Conservation (phyloP, 352 stramenopile genomes). For the Globisporangium irregulare region DNA sequence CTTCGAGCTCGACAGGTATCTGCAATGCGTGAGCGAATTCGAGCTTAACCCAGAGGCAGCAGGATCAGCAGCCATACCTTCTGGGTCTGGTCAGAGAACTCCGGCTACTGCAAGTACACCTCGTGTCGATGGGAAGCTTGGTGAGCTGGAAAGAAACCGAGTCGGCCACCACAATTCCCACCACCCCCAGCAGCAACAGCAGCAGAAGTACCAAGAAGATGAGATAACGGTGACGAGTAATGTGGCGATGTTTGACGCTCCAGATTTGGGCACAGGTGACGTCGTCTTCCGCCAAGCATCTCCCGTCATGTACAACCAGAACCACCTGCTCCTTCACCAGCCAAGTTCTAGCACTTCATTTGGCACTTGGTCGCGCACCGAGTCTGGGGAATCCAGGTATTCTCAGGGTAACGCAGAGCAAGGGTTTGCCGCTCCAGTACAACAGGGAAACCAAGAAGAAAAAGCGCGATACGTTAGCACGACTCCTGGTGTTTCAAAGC, state of each 20-base stretch:
- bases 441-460: not conserved
- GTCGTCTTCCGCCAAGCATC: not conserved
- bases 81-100: slow-evolving; percentile 19
- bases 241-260: not conserved
- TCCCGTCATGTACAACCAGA: not conserved
- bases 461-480: slow-evolving; percentile 18
- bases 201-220: not conserved
- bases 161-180: not conserved
- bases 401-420: not conserved
- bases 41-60: slow-evolving; percentile 18
- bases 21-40: slow-evolving; percentile 27
- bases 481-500: slow-evolving; percentile 22
- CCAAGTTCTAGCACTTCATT: not conserved
- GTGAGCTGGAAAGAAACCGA: not conserved
- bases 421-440: not conserved
- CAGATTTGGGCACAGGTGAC: not conserved
- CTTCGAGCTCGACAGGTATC: slow-evolving; percentile 41
- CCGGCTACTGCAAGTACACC: not conserved
- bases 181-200: not conserved
- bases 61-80: slow-evolving; percentile 24
- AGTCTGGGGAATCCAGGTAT: not conserved
- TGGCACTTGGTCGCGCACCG: not conserved
- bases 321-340: not conserved
- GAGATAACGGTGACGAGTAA: not conserved
- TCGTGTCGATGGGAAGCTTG: not conserved